Evolutionary conservation across 2,329 filamentous ascomycete genomes (phyloP).

Genomic region (Akanthomyces dipterigenus): DNA sequence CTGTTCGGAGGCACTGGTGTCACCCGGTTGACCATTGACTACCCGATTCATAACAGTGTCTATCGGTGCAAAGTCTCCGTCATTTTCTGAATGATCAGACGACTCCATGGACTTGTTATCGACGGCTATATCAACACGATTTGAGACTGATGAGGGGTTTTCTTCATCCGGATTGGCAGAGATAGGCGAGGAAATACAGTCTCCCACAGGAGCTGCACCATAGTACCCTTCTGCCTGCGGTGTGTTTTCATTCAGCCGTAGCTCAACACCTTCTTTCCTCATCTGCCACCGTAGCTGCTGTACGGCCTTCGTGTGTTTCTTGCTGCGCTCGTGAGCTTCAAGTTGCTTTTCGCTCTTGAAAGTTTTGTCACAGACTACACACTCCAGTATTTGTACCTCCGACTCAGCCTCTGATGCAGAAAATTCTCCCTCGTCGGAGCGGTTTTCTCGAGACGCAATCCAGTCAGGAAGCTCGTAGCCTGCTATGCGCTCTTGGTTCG

Average conservation of each 20-base stretch:
- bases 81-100: neutral
- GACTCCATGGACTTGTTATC: neutral
- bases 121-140: neutral
- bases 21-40: neutral
- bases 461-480: constrained; percentile 65
- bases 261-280: constrained; percentile 65
- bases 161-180: neutral
- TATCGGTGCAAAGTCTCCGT: constrained; percentile 43
- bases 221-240: neutral
- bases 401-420: constrained; percentile 50
- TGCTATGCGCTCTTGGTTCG: constrained; percentile 67
- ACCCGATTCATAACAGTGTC: constrained; percentile 37
- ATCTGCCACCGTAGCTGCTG: constrained; percentile 76
- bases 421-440: constrained; percentile 53
- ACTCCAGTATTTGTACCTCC: constrained; percentile 59
- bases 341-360: constrained; percentile 93
- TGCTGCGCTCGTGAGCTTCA: constrained; percentile 89
- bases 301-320: constrained; percentile 86
- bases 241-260: constrained; percentile 35
- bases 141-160: neutral
- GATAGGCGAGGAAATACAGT: neutral
- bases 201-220: neutral
- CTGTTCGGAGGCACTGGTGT: neutral
- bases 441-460: constrained; percentile 55
- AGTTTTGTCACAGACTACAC: constrained; percentile 67